These are phyloP conservation scores for Aspergillus quadrilineatus DNA, from an alignment of 2,329 filamentous ascomycete genomes.

Conservation along the genomic window DNA sequence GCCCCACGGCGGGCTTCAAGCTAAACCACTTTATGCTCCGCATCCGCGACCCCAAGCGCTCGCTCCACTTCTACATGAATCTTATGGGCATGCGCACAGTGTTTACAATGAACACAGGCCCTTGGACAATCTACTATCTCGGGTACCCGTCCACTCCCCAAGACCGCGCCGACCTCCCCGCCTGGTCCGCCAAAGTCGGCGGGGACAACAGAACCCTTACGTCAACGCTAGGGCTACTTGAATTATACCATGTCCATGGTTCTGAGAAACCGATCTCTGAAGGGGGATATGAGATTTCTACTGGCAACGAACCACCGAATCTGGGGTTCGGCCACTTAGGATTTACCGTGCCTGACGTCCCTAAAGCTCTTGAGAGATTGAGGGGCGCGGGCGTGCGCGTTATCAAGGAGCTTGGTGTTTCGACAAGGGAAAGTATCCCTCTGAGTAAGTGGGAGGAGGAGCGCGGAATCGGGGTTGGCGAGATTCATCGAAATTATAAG, in stretches of 20 bases:
- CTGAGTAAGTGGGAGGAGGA: slow-evolving; percentile 37
- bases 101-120: slow-evolving; percentile 41
- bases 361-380: slow-evolving; percentile 30
- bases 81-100: slow-evolving; percentile 43
- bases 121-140: slow-evolving; percentile 43
- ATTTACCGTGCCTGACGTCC: slow-evolving; percentile 40
- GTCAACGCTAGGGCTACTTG: slow-evolving; percentile 35
- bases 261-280: slow-evolving; percentile 27
- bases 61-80: slow-evolving; percentile 40
- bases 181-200: slow-evolving; percentile 31
- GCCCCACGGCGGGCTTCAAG: slow-evolving; percentile 33
- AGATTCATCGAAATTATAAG: slow-evolving; percentile 36
- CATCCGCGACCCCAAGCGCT: slow-evolving; percentile 34
- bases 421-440: slow-evolving; percentile 29
- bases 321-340: slow-evolving; percentile 42
- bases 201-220: slow-evolving; percentile 26
- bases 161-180: slow-evolving; percentile 26
- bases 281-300: slow-evolving; percentile 22
- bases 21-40: slow-evolving; percentile 43
- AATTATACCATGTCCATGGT: slow-evolving; percentile 40
- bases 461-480: slow-evolving; percentile 32
- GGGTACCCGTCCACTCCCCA: slow-evolving; percentile 35
- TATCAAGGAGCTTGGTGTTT: slow-evolving; percentile 36
- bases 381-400: slow-evolving; percentile 30
- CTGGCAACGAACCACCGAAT: slow-evolving; percentile 35